Evolutionary conservation across 345 rosid species (phyloP).

Genomic region (Salix viminalis): DNA sequence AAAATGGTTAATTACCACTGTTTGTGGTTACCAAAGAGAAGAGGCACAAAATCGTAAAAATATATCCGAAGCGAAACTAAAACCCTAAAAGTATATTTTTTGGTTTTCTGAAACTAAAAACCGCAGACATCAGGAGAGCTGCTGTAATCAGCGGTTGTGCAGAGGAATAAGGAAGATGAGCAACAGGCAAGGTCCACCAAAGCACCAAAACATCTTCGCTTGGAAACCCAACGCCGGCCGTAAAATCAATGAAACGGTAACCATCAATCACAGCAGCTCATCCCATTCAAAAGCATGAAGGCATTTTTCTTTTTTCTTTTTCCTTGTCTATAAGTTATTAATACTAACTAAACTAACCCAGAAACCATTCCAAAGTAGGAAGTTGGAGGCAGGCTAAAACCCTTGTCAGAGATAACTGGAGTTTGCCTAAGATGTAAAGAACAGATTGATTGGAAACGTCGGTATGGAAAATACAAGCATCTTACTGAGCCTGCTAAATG

Average conservation of each 20-base stretch:
- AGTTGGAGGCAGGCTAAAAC: constrained; percentile 70
- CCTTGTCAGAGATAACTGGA: constrained; percentile 74
- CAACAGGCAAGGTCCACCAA: constrained; percentile 63
- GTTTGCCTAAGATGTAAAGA: constrained; percentile 81
- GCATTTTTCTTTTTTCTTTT: too few relatives aligned
- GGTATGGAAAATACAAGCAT: constrained; percentile 82
- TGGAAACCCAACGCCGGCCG: constrained; percentile 91
- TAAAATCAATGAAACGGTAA: constrained; percentile 83
- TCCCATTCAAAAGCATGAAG: too few relatives aligned
- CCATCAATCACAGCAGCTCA: neutral
- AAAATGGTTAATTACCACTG: too few relatives aligned
- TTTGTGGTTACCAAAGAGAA: too few relatives aligned
- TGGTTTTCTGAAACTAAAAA: neutral
- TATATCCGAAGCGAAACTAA: too few relatives aligned
- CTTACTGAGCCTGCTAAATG: constrained; percentile 83
- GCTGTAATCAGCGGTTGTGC: neutral
- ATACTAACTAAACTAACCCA: too few relatives aligned
- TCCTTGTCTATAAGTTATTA: too few relatives aligned
- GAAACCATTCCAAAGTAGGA: constrained; percentile 31
- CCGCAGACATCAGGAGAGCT: neutral
- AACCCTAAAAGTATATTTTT: too few relatives aligned
- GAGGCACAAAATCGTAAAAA: too few relatives aligned
- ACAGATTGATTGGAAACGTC: constrained; percentile 95
- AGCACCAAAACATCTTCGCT: constrained; percentile 74
- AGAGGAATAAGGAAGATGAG: constrained; percentile 41